Base-by-base conservation (phyloP, 345 rosid species). In the Lenwebbia sp. region DNA sequence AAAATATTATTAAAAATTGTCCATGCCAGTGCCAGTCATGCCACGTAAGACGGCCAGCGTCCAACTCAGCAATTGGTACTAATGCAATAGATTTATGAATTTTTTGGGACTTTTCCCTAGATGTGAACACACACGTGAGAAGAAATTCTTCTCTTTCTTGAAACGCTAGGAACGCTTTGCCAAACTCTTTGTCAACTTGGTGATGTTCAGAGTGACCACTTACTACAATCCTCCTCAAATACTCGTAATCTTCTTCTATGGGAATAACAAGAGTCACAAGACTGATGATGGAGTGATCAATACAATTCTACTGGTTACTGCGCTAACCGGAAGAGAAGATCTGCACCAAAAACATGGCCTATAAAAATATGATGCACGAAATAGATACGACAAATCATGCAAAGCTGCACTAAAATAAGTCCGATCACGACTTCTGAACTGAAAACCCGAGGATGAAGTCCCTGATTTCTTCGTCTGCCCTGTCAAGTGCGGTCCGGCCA, bases 401-500 rank as follows among this genome's bases (percentile, higher is more conserved):
- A 82, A 50, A 82, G 25, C 17, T 19, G 17, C 54, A 70, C 81
- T 70, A 26, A 47, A 49, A 82, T n/a, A 19, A 10, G 54, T 49
- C 81, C 12, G 51, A 49, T 94, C 92, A 96, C 54, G 97, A 93
- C 90, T 94, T 96, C 85, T 92, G 96, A 85, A 88, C 83, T 10
- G 94, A 90, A 85, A 90, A 92, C 13, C 91, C 90, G 57, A 92
- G 94, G 65, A 95, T 97, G 86, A 95, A 90, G 58, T 93, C 94
- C 86, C 89, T 93, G 85, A 91, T 90, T 88, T 97, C 98, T 41
- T 94, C 92, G 6, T 70, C 86, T 40, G 94, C 98, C 90, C 96
- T 85, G 74, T 96, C 97, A 33, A 96, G 86, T 9, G 98, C 95
- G 1, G 99, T 94, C 83, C 95, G 89, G 26, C 99, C 98, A 17